Evolutionary conservation across 2,329 filamentous ascomycete species (phyloP).

Genomic region (Phialophora macrospora): DNA sequence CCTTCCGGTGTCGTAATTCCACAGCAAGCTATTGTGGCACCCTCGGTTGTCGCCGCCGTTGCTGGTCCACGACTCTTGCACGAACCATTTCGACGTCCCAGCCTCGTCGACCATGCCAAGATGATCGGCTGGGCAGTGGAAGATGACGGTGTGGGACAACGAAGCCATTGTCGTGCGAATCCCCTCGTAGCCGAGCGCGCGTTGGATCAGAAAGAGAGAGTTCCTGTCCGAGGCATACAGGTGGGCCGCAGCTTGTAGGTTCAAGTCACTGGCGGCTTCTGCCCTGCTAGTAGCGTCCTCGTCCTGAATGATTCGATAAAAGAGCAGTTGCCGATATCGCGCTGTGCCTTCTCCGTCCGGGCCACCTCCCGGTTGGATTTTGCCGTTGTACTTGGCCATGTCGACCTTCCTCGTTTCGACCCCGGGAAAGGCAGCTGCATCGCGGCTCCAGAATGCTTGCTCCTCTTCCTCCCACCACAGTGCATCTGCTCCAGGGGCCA

Average conservation of each 20-base stretch:
- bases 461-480: slow-evolving; percentile 45
- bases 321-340: slow-evolving; percentile 51
- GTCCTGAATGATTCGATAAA: slow-evolving; percentile 54
- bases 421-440: slow-evolving; percentile 46
- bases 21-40: slow-evolving; percentile 55
- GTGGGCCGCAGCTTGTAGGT: slow-evolving; percentile 63
- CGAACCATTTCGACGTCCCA: slow-evolving; percentile 52
- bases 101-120: slow-evolving; percentile 49
- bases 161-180: slow-evolving; percentile 52
- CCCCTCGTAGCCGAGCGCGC: slow-evolving; percentile 53
- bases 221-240: slow-evolving; percentile 63
- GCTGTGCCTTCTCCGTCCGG: slow-evolving; percentile 39
- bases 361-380: slow-evolving; percentile 37
- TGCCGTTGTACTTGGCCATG: slow-evolving; percentile 56
- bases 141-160: slow-evolving; percentile 55
- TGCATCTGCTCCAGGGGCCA: slow-evolving; percentile 46
- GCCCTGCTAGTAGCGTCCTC: slow-evolving; percentile 39
- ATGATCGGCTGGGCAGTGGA: slow-evolving; percentile 51
- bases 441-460: slow-evolving; percentile 40
- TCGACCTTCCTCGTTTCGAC: slow-evolving; percentile 59
- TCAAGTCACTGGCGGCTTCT: slow-evolving; percentile 47
- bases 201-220: slow-evolving; percentile 58
- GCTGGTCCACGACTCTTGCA: slow-evolving; percentile 56
- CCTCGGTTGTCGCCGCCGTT: slow-evolving; percentile 53
- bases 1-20: slow-evolving; percentile 44